Evolutionary conservation across 2,329 filamentous ascomycete genomes (phyloP), one percentile per base, ranked within the genome.

Genomic region (Scedosporium boydii): DNA sequence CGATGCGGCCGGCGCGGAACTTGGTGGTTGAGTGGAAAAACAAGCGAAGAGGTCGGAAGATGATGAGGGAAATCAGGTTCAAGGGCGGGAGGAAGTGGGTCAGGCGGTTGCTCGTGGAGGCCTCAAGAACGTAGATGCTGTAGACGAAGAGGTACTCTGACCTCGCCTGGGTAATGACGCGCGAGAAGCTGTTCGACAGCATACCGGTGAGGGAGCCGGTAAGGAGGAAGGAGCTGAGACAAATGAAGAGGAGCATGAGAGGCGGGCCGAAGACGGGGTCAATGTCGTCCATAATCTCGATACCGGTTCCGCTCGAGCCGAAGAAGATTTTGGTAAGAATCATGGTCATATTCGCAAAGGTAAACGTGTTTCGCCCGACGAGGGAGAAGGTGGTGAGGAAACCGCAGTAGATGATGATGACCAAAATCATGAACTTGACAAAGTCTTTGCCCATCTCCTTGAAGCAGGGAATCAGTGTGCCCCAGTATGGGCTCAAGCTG

Each of bases 361-460:
- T 82, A 69, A 88, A 91, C 1, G 77, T 75, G 59, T 89, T 87
- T 62, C 89, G 83, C n/a, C 88, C 90, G 55, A 95, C 80, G 27
- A 93, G 80, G 0, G 87, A 87, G 68, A 93, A 93, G 0, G 91
- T 96, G 0, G 93, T 96, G 41, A 96, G 77, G 74, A 97, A 97
- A 57, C 92, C 91, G 58, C 95, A 77, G 71, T 96, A 96, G 60
- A 96, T 77, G 61, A 96, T 88, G 58, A 91, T 78, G 53, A 96
- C 89, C 27, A 93, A 81, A 1, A 90, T 88, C 75, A 86, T 82
- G 71, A 95, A 96, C 70, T 93, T 93, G 72, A 93, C 74, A 71
- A 96, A 96, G 71, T 96, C 91, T 74, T 93, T 93, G 46, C 89
- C 89, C 93, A 97, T 97, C 72, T 93, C 91, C 72, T 95, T 95